Conservation (phyloP, 805 yeast genomes). For the Scheffersomyces amazonensis region DNA sequence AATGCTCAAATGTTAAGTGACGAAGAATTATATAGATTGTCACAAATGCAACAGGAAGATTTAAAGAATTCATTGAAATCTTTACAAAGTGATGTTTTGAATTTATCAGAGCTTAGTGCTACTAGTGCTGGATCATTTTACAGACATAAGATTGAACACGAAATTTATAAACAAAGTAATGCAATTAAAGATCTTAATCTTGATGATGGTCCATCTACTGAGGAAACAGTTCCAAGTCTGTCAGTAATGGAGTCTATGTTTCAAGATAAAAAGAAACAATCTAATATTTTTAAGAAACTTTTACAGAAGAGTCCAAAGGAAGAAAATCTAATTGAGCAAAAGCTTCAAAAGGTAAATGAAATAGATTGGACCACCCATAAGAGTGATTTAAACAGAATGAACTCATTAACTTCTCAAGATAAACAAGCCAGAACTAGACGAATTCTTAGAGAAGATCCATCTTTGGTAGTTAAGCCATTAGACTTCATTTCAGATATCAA, state of each 20-base stretch:
- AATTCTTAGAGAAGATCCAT: slow-evolving; percentile 37
- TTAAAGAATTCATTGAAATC: slow-evolving; percentile 39
- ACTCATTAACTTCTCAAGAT: slow-evolving; percentile 65
- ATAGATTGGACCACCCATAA: slow-evolving; percentile 39
- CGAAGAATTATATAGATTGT: slow-evolving; percentile 24
- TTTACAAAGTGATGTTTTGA: slow-evolving; percentile 43
- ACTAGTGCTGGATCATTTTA: slow-evolving; percentile 85
- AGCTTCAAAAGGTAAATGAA: slow-evolving; percentile 27
- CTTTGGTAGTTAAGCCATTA: slow-evolving; percentile 39
- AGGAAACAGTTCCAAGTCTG: slow-evolving; percentile 4
- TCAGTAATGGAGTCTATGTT: slow-evolving; percentile 39
- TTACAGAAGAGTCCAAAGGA: slow-evolving; percentile 31
- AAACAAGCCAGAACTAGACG: slow-evolving; percentile 67
- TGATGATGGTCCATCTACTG: slow-evolving; percentile 15
- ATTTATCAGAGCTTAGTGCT: slow-evolving; percentile 73
- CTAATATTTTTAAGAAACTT: slow-evolving; percentile 45
- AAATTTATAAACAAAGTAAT: slow-evolving; percentile 17
- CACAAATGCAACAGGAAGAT: slow-evolving; percentile 30
- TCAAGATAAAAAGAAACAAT: slow-evolving; percentile 42
- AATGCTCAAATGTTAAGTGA: slow-evolving; percentile 12
- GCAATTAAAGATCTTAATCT: slow-evolving; percentile 19
- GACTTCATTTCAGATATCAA: slow-evolving; percentile 42
- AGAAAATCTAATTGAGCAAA: slow-evolving; percentile 31
- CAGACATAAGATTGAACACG: slow-evolving; percentile 61
- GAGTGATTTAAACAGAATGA: slow-evolving; percentile 69